A percentile compares a stretch with the other conserved stretches of the same genome.
Conservation (phyloP, 768 basidiomycete genomes). For the Hemileccinum impolitum region DNA sequence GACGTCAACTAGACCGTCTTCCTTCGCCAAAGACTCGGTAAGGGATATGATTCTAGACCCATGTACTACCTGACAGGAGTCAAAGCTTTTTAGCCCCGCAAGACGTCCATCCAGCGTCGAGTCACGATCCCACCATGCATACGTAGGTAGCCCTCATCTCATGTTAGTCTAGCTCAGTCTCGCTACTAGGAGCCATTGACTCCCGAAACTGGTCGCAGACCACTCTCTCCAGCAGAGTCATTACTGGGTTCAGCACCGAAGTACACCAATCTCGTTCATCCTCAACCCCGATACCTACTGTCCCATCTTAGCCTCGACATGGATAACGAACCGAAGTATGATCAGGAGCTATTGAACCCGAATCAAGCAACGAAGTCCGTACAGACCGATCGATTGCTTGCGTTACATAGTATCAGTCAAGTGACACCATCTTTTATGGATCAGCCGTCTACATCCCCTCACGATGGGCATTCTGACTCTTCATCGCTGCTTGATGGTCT, state of each 20-base stretch:
- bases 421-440: conserved; percentile 33
- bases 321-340: conserved; percentile 40
- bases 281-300: conserved; percentile 22
- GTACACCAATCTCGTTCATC: conserved; percentile 24
- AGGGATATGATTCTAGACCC: conserved; percentile 32
- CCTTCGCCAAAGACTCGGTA: conserved; percentile 42
- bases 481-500: conserved; percentile 65
- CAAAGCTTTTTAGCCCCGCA: conserved; percentile 22
- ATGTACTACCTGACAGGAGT: conserved; percentile 22
- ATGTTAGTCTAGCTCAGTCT: conserved; percentile 8
- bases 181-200: conserved; percentile 41
- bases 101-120: conserved; percentile 37
- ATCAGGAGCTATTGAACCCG: conserved; percentile 24
- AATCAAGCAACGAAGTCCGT: conserved; percentile 60
- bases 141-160: conserved; percentile 29
- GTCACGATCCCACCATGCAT: conserved; percentile 25
- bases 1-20: conserved; percentile 43
- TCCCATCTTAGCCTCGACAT: conserved; percentile 39
- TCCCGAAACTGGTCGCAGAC: conserved; percentile 41
- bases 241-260: conserved; percentile 24
- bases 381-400: conserved; percentile 56
- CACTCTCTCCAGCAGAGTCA: conserved; percentile 42
- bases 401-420: conserved; percentile 31
- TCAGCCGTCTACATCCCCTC: conserved; percentile 43
- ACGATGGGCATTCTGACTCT: conserved; percentile 69